phyloP scores from a whole-genome alignment of 2,329 filamentous ascomycete species.

The Aspergillus japonicus region DNA sequence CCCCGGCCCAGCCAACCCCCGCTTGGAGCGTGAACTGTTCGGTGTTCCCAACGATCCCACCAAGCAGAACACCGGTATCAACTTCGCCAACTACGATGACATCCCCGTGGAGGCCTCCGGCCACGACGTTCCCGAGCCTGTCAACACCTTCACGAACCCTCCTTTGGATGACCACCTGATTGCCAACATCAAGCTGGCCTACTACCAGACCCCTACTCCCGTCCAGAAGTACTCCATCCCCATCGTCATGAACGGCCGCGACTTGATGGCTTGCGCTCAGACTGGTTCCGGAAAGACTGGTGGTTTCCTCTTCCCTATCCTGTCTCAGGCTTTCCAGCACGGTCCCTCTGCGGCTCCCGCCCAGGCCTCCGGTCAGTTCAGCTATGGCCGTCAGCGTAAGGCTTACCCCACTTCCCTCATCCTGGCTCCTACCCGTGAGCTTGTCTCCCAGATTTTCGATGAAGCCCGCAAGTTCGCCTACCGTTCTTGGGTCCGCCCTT shows the following conservation, averaged over 20 bases:
- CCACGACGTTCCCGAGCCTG: slow-evolving; percentile 86
- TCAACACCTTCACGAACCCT: slow-evolving; percentile 87
- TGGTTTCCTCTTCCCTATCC: slow-evolving; percentile 98
- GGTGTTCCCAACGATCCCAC: slow-evolving; percentile 85
- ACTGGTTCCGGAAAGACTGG: slow-evolving; percentile 99
- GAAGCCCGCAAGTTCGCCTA: slow-evolving; percentile 98
- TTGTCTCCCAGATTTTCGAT: slow-evolving; percentile 98
- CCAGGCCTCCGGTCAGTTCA: slow-evolving; percentile 59
- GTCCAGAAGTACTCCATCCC: slow-evolving; percentile 99
- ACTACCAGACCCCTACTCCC: slow-evolving; percentile 93
- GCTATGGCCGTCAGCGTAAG: slow-evolving; percentile 92
- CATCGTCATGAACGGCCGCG: slow-evolving; percentile 95
- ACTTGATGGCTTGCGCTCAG: slow-evolving; percentile 99
- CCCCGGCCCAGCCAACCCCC: slow-evolving; percentile 81
- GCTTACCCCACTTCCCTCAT: slow-evolving; percentile 96
- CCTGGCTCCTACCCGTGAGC: slow-evolving; percentile 92
- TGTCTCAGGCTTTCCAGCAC: slow-evolving; percentile 93
- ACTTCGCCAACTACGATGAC: slow-evolving; percentile 99
- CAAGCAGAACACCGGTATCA: slow-evolving; percentile 98
- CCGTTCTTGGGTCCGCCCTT: slow-evolving; percentile 97
- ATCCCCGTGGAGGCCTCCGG: slow-evolving; percentile 98
- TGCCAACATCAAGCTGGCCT: slow-evolving; percentile 87
- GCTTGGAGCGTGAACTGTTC: slow-evolving; percentile 93
- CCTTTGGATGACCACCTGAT: slow-evolving; percentile 93
- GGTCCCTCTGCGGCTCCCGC: slow-evolving; percentile 73